phyloP scores from a whole-genome alignment of 2,329 filamentous ascomycete species.

The Neonectria neomacrospora region DNA sequence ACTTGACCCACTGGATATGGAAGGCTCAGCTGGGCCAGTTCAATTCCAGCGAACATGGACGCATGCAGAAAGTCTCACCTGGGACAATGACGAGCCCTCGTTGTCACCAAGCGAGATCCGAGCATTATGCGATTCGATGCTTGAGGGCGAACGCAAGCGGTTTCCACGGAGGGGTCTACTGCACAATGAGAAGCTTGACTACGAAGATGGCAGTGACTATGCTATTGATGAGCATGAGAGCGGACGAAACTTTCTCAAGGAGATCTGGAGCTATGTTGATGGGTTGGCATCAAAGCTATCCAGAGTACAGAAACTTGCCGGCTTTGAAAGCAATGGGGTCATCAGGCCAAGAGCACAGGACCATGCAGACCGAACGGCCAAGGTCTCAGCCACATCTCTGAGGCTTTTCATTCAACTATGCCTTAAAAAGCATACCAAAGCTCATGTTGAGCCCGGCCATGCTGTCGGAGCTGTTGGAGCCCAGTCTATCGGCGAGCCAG shows the following conservation, averaged over 20 bases:
- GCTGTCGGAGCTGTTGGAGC: conserved; percentile 96
- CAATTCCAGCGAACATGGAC: conserved; percentile 92
- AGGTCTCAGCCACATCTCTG: conserved; percentile 81
- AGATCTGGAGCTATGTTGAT: conserved; percentile 78
- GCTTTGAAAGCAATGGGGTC: conserved; percentile 54
- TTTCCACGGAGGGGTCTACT: conserved; percentile 70
- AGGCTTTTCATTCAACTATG: conserved; percentile 82
- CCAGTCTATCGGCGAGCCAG: conserved; percentile 97
- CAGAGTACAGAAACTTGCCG: conserved; percentile 61
- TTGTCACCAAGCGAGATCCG: conserved; percentile 80
- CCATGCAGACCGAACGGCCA: conserved; percentile 78
- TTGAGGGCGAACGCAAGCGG: conserved; percentile 75
- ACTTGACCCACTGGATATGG: conserved; percentile 97
- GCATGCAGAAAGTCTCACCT: conserved; percentile 80
- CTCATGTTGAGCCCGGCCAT: conserved; percentile 92
- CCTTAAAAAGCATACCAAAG: conserved; percentile 88
- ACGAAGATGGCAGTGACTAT: conserved; percentile 75
- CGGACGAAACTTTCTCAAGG: conserved; percentile 82
- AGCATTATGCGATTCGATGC: conserved; percentile 72
- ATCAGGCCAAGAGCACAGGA: conserved; percentile 46
- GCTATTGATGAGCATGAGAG: conserved; percentile 84
- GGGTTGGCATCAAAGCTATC: conserved; percentile 70
- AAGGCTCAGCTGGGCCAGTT: conserved; percentile 90
- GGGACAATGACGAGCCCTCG: conserved; percentile 79
- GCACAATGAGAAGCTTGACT: conserved; percentile 71